These are phyloP conservation scores for Colletotrichum somersetense DNA, from an alignment of 2,329 filamentous ascomycete species.

Conservation along the genomic window DNA sequence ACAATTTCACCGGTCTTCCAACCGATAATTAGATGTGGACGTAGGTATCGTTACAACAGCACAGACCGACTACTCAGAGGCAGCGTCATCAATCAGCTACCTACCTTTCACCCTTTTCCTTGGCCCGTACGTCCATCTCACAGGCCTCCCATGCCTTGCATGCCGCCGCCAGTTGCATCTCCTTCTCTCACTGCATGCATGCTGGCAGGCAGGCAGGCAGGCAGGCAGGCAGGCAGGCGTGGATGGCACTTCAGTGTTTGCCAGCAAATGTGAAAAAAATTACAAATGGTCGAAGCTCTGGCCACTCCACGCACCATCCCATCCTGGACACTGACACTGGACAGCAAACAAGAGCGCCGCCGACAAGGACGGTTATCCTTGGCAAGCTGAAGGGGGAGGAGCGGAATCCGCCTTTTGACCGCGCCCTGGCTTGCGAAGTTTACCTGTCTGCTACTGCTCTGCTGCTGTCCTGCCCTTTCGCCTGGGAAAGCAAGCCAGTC, in stretches of 20 bases:
- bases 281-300: slow-evolving; percentile 10
- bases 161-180: slow-evolving; percentile 1
- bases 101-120: not conserved
- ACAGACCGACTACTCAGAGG: not conserved
- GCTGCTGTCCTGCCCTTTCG: not conserved
- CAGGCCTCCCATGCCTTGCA: slow-evolving; percentile 18
- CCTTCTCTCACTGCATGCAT: not conserved
- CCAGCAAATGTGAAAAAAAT: not conserved
- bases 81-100: not conserved
- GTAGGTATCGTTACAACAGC: slow-evolving; percentile 11
- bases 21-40: not conserved
- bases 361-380: slow-evolving; percentile 4
- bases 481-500: slow-evolving; percentile 4
- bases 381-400: slow-evolving; percentile 6
- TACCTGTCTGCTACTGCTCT: not conserved
- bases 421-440: not conserved
- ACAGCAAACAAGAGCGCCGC: slow-evolving; percentile 2
- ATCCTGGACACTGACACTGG: not conserved
- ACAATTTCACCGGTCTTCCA: slow-evolving; percentile 19
- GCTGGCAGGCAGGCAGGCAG: too few species aligned
- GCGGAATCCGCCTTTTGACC: not conserved
- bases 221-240: not conserved
- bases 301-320: not conserved
- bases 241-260: not conserved
- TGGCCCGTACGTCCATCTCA: not conserved